Evolutionary conservation across 2,329 filamentous ascomycete genomes (phyloP).

Genomic region (Stachybotrys chartarum): DNA sequence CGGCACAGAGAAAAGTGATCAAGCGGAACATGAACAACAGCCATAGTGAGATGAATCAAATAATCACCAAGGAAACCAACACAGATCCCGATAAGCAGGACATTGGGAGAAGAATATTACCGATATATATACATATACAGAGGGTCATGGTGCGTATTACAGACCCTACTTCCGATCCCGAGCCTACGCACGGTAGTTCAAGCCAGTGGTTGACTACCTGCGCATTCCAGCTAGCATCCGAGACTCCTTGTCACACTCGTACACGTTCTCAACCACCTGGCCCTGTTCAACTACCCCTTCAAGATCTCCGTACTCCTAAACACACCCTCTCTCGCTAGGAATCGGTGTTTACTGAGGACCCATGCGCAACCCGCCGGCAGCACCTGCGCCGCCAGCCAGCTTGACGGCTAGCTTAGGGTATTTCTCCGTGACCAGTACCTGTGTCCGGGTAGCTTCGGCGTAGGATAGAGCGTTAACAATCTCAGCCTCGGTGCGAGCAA

Average conservation of each 20-base stretch:
- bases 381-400: conserved; percentile 36
- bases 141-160: not conserved
- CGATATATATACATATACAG: not conserved
- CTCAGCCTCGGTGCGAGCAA: conserved; percentile 89
- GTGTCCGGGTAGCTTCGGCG: conserved; percentile 91
- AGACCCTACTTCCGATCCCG: not conserved
- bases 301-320: not conserved
- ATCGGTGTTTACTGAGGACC: conserved; percentile 18
- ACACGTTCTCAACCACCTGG: not conserved
- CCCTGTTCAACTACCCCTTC: not conserved
- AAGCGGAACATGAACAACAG: not conserved
- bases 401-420: conserved; percentile 73
- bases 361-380: conserved; percentile 28
- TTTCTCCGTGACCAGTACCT: conserved; percentile 85
- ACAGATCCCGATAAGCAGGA: not conserved
- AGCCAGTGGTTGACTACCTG: not conserved
- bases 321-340: not conserved
- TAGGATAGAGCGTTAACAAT: conserved; percentile 95
- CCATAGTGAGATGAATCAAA: not conserved
- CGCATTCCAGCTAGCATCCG: not conserved
- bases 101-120: not conserved
- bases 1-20: too few species aligned
- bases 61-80: not conserved
- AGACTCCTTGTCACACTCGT: not conserved
- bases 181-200: not conserved